These are phyloP conservation scores for Rhodotorula sp. DNA, from an alignment of 1,284 basidiomycete species.

Conservation along the genomic window DNA sequence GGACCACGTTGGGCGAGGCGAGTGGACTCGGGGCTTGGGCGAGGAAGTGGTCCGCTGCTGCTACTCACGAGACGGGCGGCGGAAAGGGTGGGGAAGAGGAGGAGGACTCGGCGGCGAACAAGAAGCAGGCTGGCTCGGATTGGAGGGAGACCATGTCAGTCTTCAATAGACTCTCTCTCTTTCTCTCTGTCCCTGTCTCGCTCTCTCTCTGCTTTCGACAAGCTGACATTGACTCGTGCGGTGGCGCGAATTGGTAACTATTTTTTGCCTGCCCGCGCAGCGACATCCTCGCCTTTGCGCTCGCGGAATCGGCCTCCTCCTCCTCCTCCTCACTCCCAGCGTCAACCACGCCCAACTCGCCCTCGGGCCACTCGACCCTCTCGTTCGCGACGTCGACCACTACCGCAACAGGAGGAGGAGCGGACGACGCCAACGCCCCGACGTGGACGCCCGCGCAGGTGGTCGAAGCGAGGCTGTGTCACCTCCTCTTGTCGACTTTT, in stretches of 20 bases:
- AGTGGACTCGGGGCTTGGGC: conserved; percentile 2
- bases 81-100: not conserved
- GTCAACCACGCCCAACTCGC: conserved; percentile 7
- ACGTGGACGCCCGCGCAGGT: conserved; percentile 18
- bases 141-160: conserved; percentile 25
- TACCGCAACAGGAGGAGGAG: not conserved
- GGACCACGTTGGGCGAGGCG: conserved; percentile 3
- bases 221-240: no score
- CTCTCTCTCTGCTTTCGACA: no score
- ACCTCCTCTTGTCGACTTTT: conserved; percentile 24
- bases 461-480: conserved; percentile 27
- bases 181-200: no score
- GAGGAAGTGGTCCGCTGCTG: not conserved
- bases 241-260: no score
- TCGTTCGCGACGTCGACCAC: conserved; percentile 21
- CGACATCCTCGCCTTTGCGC: conserved; percentile 9
- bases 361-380: conserved; percentile 4
- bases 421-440: not conserved
- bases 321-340: conserved; percentile 1
- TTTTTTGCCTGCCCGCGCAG: not conserved
- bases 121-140: not conserved
- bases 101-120: not conserved
- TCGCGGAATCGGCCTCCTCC: conserved; percentile 1
- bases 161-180: no score
- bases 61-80: not conserved